Percentiles rank a stretch among this genome's conserved stretches.
Evolutionary conservation across 495 filamentous ascomycete species (phyloP).

Genomic region (Hyaloscypha variabilis): DNA sequence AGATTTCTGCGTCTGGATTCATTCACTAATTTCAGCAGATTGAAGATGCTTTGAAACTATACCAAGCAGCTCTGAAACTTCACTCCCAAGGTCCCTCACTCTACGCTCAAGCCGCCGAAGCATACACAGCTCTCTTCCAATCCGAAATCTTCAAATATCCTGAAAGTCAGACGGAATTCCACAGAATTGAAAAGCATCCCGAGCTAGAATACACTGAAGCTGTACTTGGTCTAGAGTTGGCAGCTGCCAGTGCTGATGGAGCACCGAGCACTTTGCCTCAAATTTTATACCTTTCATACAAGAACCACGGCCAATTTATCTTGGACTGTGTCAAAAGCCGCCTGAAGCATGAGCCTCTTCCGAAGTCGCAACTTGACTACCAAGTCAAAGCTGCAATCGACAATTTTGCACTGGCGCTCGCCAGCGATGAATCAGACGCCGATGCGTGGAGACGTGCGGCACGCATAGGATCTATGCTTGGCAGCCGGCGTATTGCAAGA

Average conservation of each 20-base stretch:
- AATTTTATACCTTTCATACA: conserved; percentile 88
- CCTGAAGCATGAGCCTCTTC: conserved; percentile 42
- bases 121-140: conserved; percentile 82
- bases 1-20: no score
- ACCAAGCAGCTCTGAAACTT: conserved; percentile 87
- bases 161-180: conserved; percentile 79
- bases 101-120: conserved; percentile 75
- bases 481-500: conserved; percentile 74
- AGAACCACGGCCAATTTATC: conserved; percentile 89
- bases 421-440: conserved; percentile 88
- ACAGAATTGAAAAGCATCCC: conserved; percentile 64
- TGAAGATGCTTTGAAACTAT: conserved; percentile 95
- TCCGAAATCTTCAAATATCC: conserved; percentile 94
- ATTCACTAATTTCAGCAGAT: conserved; percentile 47
- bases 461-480: conserved; percentile 72
- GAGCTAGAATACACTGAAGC: conserved; percentile 46
- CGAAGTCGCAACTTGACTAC: conserved; percentile 40
- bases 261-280: conserved; percentile 82
- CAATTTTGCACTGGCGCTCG: conserved; percentile 75
- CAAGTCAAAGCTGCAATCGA: conserved; percentile 53
- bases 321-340: conserved; percentile 68
- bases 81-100: conserved; percentile 83
- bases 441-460: conserved; percentile 92
- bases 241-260: conserved; percentile 59
- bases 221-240: conserved; percentile 40